A percentile compares a stretch with the other conserved stretches of the same genome.
Conservation (phyloP, 805 yeast genomes). For the Zygotorulaspora chibaensis region DNA sequence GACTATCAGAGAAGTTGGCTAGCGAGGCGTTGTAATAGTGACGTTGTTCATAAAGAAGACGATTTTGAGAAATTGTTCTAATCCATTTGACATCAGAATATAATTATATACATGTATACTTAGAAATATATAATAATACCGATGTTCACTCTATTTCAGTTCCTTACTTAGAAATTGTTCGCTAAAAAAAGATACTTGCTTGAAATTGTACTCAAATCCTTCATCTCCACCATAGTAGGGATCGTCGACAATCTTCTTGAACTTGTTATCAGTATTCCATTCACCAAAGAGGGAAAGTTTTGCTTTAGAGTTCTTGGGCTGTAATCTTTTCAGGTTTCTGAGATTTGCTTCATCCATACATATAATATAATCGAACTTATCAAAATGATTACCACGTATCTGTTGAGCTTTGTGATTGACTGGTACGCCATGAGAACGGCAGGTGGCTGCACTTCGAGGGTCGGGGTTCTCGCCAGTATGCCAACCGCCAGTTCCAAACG, state of each 20-base stretch:
- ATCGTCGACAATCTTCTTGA: constrained; percentile 65
- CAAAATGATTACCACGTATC: constrained; percentile 47
- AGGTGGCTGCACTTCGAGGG: constrained; percentile 61
- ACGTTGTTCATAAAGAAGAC: constrained; percentile 39
- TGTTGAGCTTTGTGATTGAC: constrained; percentile 74
- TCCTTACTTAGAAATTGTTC: constrained; percentile 61
- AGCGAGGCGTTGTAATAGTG: constrained; percentile 44
- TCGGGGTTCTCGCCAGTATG: constrained; percentile 85
- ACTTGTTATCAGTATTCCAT: constrained; percentile 56
- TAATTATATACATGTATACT: constrained; percentile 5
- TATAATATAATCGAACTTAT: constrained; percentile 60
- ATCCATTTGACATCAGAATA: not conserved
- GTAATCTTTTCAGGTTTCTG: constrained; percentile 45
- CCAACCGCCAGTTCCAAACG: constrained; percentile 85
- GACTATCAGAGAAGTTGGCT: constrained; percentile 74
- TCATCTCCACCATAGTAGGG: constrained; percentile 88
- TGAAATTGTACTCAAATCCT: constrained; percentile 77
- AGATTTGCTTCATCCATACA: constrained; percentile 68
- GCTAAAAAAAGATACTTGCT: constrained; percentile 72
- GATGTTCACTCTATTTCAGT: constrained; percentile 16
- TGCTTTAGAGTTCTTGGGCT: constrained; percentile 48
- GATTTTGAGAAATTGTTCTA: constrained; percentile 43
- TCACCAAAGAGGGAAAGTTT: constrained; percentile 69
- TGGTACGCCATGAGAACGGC: constrained; percentile 67
- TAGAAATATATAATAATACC: constrained; percentile 10